Percentiles rank a stretch among this genome's conserved stretches.
These are phyloP conservation scores for Cochlearia excelsa DNA, from an alignment of 345 rosid genomes.

Conservation along the genomic window DNA sequence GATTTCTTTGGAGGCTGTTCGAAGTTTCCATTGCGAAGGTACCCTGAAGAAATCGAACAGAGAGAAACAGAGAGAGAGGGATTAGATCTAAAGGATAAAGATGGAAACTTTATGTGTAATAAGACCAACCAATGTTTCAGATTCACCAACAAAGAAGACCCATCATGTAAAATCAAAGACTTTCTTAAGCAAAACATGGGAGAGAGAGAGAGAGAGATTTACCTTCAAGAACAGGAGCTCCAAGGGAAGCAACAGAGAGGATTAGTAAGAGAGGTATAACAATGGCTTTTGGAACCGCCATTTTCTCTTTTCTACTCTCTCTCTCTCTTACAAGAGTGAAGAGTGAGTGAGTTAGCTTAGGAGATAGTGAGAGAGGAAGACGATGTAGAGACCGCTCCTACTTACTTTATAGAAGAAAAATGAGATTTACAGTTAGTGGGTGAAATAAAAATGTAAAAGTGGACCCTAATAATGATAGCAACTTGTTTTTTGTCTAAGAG, in stretches of 20 bases:
- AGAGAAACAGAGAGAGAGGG: not conserved
- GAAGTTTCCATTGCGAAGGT: conserved; percentile 83
- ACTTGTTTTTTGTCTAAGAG: too few relatives aligned
- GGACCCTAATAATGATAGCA: too few relatives aligned
- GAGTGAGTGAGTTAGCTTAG: conserved; percentile 24
- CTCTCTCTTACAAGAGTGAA: not conserved
- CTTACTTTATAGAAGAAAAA: conserved; percentile 27
- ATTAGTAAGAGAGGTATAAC: conserved; percentile 43
- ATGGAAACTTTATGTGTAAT: not conserved
- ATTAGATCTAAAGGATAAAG: conserved; percentile 10
- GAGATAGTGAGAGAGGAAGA: conserved; percentile 14
- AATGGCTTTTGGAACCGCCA: conserved; percentile 37
- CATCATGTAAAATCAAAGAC: too few relatives aligned
- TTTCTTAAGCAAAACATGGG: not conserved
- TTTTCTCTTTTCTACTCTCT: conserved; percentile 10
- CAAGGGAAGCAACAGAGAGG: conserved; percentile 43
- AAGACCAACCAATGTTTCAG: too few relatives aligned
- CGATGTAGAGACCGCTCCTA: conserved; percentile 6
- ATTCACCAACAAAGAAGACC: too few relatives aligned
- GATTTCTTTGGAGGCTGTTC: conserved; percentile 60
- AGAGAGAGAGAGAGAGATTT: conserved; percentile 5
- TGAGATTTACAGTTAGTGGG: too few relatives aligned
- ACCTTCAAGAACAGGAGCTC: conserved; percentile 60
- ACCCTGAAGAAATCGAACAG: conserved; percentile 42
- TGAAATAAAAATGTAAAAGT: too few relatives aligned